Evolutionary conservation across 306 rosid genomes (phyloP).

Genomic region (Benincasa hispida): DNA sequence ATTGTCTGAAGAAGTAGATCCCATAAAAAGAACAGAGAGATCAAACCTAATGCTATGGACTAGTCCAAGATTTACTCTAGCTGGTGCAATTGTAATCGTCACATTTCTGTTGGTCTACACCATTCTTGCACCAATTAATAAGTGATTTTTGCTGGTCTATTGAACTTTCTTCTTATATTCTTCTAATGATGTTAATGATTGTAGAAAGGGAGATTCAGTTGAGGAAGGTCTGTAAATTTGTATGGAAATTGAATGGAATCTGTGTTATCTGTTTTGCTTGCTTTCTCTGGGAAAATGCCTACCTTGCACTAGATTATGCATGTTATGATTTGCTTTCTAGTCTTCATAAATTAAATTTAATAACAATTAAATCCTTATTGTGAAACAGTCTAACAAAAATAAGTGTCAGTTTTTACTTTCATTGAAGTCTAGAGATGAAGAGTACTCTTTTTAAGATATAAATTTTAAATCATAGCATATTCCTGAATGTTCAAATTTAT

Average conservation of each 20-base stretch:
- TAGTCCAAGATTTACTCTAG: conserved; percentile 69
- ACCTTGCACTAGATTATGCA: not conserved
- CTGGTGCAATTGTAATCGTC: conserved; percentile 64
- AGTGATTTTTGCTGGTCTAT: conserved; percentile 3
- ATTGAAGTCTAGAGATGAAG: too few relatives aligned
- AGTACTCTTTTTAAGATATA: too few relatives aligned
- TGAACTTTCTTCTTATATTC: not conserved
- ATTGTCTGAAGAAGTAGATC: conserved; percentile 79
- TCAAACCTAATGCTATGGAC: conserved; percentile 81
- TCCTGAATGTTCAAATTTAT: too few relatives aligned
- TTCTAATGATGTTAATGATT: not conserved
- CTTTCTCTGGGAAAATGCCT: not conserved
- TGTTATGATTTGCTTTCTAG: too few relatives aligned
- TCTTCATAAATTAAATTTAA: too few relatives aligned
- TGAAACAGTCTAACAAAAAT: too few relatives aligned
- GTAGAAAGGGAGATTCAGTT: not conserved
- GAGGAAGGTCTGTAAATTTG: not conserved
- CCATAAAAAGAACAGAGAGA: conserved; percentile 80
- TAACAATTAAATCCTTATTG: too few relatives aligned
- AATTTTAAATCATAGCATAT: too few relatives aligned
- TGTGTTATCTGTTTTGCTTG: not conserved
- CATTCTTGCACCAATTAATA: conserved; percentile 57
- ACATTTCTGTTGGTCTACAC: conserved; percentile 67
- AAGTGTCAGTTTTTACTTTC: too few relatives aligned
- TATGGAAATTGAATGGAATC: not conserved